Base-by-base conservation (phyloP, 2,329 filamentous ascomycete species). In the Pestalotiopsis sp. region DNA sequence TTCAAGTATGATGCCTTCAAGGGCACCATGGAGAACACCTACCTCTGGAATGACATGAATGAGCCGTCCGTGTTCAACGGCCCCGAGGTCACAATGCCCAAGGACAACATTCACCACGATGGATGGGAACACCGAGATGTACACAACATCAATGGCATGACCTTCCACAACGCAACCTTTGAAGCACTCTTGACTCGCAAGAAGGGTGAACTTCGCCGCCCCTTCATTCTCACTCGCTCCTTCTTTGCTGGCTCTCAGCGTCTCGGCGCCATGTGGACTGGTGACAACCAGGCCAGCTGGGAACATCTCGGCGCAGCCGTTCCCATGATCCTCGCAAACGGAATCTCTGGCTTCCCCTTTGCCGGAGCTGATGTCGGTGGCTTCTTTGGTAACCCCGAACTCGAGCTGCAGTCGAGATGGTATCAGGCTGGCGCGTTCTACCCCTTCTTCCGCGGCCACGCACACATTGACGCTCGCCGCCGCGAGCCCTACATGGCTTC, bases 21-120 rank as follows among this genome's bases (percentile, higher is more conserved):
- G 80, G 95, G 94, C 62, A 94, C 94, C 1, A 87, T 91, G 74
- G 86, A 91, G 72, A 99, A 98, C 80, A 91, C 94, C 0, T 98
- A 94, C 81, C 90, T 99, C 75, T 99, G 96, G 96, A 99, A 99
- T 80, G 96, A 99, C 80, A 99, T 99, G 96, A 98, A 98, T 78
- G 96, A 99, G 83, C 96, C 96, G 0, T 98, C 96, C 0, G 96
- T 99, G 1, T 99, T 99, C 85, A 98, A 98, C 79, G 96, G 96
- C 0, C 96, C 96, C 0, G 96, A 99, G 81, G 97, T 94, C 3
- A 98, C 95, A 4, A 98, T 98, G 95, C 96, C 96, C 71, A 98
- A 98, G 82, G 96, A 99, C 84, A 99, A 99, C 78, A 82, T 99
- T 38, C 96, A 99, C 79, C 84, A 92, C 76, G 95, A 89, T 66